phyloP scores from a whole-genome alignment of 1,284 basidiomycete species.

The Moniliophthora roreri region DNA sequence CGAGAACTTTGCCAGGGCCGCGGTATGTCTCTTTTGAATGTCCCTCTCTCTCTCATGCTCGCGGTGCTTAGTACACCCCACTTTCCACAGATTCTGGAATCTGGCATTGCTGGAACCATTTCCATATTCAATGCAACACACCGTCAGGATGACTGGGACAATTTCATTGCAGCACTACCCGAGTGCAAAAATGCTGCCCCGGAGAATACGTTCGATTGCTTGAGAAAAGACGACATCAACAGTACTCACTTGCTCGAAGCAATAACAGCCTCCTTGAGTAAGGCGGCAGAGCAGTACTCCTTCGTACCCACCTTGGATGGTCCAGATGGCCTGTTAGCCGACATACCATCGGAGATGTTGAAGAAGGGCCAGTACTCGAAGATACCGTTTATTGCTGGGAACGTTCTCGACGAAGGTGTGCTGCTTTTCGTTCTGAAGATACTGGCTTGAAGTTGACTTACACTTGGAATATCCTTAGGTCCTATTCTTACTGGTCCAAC shows the following conservation, averaged over 20 bases:
- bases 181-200: slow-evolving; percentile 24
- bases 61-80: not conserved
- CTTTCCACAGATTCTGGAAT: slow-evolving; percentile 44
- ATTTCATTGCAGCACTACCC: slow-evolving; percentile 36
- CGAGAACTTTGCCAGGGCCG: slow-evolving; percentile 37
- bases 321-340: slow-evolving; percentile 38
- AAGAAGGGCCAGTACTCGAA: slow-evolving; percentile 32
- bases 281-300: slow-evolving; percentile 28
- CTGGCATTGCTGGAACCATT: slow-evolving; percentile 34
- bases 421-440: too few species aligned
- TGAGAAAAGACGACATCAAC: slow-evolving; percentile 33
- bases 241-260: slow-evolving; percentile 37
- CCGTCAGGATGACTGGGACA: slow-evolving; percentile 37
- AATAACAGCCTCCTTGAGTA: slow-evolving; percentile 21
- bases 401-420: slow-evolving; percentile 46
- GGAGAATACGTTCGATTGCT: slow-evolving; percentile 36
- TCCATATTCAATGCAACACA: slow-evolving; percentile 28
- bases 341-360: slow-evolving; percentile 35
- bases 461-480: not conserved
- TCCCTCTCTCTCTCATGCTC: not conserved
- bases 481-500: not conserved
- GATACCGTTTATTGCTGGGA: slow-evolving; percentile 47
- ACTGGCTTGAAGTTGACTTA: not conserved
- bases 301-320: slow-evolving; percentile 44
- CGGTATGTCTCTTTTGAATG: slow-evolving; percentile 30